Percentiles rank a stretch among this genome's conserved stretches.
These are phyloP conservation scores for Ceratobasidium sp. DNA, from an alignment of 1,284 basidiomycete genomes.

Conservation along the genomic window DNA sequence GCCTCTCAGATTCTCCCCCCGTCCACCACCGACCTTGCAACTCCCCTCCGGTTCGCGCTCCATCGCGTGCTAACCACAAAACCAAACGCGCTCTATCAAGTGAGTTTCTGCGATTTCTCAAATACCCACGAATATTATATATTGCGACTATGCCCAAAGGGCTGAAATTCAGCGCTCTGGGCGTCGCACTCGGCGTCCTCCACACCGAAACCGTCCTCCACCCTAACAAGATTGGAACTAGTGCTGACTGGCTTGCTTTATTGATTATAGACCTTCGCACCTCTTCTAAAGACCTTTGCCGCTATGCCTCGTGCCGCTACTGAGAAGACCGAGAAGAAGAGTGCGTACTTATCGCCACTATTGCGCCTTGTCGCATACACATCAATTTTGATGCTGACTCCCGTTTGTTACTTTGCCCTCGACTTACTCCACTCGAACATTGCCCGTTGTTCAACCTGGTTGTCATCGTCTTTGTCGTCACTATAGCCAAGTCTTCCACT, in stretches of 20 bases:
- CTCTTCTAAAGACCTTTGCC: background rate
- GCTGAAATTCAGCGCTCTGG: conserved; percentile 33
- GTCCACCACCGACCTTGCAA: conserved; percentile 34
- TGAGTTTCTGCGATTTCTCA: conserved; percentile 7
- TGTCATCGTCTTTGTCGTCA: background rate
- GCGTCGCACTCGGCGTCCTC: conserved; percentile 20
- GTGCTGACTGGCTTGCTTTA: conserved; percentile 5
- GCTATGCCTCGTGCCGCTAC: conserved; percentile 42
- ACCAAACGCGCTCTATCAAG: conserved; percentile 14
- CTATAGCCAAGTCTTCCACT: conserved; percentile 39
- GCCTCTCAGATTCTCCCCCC: conserved; percentile 36
- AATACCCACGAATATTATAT: conserved; percentile 9
- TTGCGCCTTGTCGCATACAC: conserved; percentile 33
- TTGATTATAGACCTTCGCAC: conserved; percentile 16
- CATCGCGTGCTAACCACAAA: background rate
- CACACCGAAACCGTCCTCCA: conserved; percentile 2
- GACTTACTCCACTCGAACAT: background rate
- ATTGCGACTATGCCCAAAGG: background rate
- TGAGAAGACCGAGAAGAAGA: conserved; percentile 43
- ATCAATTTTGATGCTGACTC: conserved; percentile 8
- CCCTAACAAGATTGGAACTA: conserved; percentile 19
- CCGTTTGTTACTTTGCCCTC: conserved; percentile 8
- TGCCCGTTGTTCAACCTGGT: background rate
- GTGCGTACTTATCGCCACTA: conserved; percentile 36
- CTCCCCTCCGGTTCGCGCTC: conserved; percentile 12